phyloP scores from a whole-genome alignment of 2,329 filamentous ascomycete species.

The Phyllosticta citribraziliensis region DNA sequence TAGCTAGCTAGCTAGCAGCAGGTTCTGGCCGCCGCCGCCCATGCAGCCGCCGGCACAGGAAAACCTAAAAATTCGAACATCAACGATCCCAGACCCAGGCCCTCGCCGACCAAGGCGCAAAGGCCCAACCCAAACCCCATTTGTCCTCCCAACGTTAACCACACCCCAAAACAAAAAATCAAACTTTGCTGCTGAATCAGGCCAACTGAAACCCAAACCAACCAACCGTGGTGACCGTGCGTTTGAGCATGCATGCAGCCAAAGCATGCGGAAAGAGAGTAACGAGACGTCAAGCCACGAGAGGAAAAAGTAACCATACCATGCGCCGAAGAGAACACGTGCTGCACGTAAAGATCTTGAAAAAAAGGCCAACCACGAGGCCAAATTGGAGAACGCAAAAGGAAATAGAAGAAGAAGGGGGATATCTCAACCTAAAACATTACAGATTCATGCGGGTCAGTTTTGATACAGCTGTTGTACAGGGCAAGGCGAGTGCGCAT shows the following conservation, averaged over 20 bases:
- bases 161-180: not conserved
- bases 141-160: not conserved
- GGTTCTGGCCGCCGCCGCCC: too few species aligned
- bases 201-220: not conserved
- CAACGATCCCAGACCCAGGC: too few species aligned
- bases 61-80: too few species aligned
- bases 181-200: not conserved
- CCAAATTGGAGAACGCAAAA: not conserved
- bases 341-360: not conserved
- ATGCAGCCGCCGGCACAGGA: too few species aligned
- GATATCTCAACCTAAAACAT: not conserved
- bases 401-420: not conserved
- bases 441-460: not conserved
- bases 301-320: too few species aligned
- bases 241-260: too few species aligned
- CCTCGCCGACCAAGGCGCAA: not conserved
- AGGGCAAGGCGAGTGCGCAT: not conserved
- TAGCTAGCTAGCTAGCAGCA: too few species aligned
- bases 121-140: not conserved
- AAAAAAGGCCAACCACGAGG: not conserved
- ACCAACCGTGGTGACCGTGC: not conserved
- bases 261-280: too few species aligned
- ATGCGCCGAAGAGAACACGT: not conserved
- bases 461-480: not conserved
- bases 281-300: too few species aligned